phyloP scores from a whole-genome alignment of 305 asterid genomes.

The Fraxinus sp. region DNA sequence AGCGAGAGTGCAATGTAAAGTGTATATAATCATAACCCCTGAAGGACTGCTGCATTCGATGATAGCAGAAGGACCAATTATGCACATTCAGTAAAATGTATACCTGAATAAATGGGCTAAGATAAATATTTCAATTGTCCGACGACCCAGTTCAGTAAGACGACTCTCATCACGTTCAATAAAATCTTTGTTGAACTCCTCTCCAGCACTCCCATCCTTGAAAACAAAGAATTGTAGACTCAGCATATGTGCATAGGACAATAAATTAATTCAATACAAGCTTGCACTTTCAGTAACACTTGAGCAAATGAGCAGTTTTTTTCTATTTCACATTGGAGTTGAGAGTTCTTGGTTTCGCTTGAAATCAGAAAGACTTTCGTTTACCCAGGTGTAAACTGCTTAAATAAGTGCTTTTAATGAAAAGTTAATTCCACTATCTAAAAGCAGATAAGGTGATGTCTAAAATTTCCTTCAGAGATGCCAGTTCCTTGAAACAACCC shows the following conservation, averaged over 20 bases:
- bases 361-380: neutral
- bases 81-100: neutral
- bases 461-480: neutral
- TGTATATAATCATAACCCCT: conserved; percentile 23
- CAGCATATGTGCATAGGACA: conserved; percentile 9
- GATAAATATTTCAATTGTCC: conserved; percentile 52
- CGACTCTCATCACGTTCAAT: conserved; percentile 48
- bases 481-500: neutral
- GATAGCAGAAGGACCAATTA: neutral
- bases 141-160: conserved; percentile 4
- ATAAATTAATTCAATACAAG: neutral
- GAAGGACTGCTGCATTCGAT: conserved; percentile 23
- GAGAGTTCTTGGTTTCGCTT: neutral
- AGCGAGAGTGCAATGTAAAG: neutral
- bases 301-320: neutral
- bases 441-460: neutral
- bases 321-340: neutral
- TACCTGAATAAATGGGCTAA: conserved; percentile 89
- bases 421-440: neutral
- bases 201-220: conserved; percentile 82
- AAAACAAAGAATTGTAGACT: conserved; percentile 20
- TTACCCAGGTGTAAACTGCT: neutral
- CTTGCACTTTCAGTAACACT: neutral
- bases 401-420: neutral
- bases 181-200: conserved; percentile 79